Evolutionary conservation across 768 basidiomycete genomes (phyloP).

Genomic region (Suillus tomentosus): DNA sequence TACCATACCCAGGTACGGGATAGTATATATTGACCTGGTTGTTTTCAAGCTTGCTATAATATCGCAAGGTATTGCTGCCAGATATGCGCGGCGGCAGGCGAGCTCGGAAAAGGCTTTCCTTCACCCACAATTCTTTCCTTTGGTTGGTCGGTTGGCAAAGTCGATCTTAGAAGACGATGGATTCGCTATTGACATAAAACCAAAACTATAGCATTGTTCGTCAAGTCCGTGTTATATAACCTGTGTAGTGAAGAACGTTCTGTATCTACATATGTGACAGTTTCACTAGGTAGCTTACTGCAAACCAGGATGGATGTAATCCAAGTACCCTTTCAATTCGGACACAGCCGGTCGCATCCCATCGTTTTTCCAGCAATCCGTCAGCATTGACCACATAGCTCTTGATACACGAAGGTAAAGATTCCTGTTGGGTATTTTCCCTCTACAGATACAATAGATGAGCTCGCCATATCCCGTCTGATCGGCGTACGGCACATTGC

Average conservation of each 20-base stretch:
- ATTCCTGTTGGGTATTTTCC: background rate
- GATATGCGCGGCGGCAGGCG: conserved; percentile 82
- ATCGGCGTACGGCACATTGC: conserved; percentile 1
- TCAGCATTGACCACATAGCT: background rate
- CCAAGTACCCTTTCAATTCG: background rate
- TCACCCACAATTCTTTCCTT: conserved; percentile 49
- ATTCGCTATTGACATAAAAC: conserved; percentile 21
- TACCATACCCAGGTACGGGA: background rate
- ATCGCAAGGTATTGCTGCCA: conserved; percentile 87
- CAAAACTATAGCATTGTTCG: conserved; percentile 28
- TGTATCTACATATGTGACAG: background rate
- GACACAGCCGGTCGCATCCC: background rate
- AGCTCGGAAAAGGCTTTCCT: conserved; percentile 77
- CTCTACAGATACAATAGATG: background rate
- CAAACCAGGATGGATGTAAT: background rate
- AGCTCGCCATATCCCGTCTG: background rate
- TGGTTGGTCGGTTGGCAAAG: conserved; percentile 66
- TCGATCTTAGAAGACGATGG: conserved; percentile 59
- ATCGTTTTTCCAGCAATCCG: background rate
- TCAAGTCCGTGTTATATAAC: background rate
- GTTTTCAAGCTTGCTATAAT: conserved; percentile 69
- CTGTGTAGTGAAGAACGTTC: background rate
- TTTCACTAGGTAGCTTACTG: background rate
- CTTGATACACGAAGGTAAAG: background rate
- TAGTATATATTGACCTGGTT: conserved; percentile 9